These are phyloP conservation scores for Cladophialophora immunda DNA, from an alignment of 2,329 filamentous ascomycete genomes.

Conservation along the genomic window DNA sequence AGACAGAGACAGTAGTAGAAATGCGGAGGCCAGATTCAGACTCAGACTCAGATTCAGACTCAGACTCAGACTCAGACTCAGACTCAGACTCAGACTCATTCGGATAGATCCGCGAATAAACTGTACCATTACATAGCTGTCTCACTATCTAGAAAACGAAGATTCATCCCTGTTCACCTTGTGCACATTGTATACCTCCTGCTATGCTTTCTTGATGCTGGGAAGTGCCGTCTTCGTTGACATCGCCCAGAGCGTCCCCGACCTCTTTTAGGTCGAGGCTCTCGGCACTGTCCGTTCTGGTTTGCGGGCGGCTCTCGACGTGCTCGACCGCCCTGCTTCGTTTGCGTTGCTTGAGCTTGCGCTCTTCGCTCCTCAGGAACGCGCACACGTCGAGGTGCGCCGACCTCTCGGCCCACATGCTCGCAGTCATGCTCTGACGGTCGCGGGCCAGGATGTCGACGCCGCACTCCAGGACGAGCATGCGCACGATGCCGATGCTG, in stretches of 20 bases:
- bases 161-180: neutral
- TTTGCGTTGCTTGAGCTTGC: slow-evolving; percentile 20
- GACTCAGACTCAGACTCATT: too few species aligned
- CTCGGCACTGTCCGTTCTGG: neutral
- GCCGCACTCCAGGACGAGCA: slow-evolving; percentile 47
- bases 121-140: too few species aligned
- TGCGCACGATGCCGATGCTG: slow-evolving; percentile 48
- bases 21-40: too few species aligned
- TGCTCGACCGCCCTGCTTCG: slow-evolving; percentile 1
- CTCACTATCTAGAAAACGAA: too few species aligned
- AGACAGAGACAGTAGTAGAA: too few species aligned
- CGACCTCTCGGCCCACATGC: slow-evolving; percentile 37
- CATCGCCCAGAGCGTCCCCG: neutral
- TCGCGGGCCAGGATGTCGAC: slow-evolving; percentile 46
- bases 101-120: too few species aligned
- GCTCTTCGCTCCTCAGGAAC: slow-evolving; percentile 33
- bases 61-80: too few species aligned
- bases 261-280: neutral
- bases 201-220: neutral
- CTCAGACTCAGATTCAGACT: too few species aligned
- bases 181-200: neutral
- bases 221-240: neutral
- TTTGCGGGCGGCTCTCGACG: neutral
- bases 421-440: slow-evolving; percentile 30
- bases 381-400: slow-evolving; percentile 33